These are phyloP conservation scores for Kuraishia cidri DNA, from an alignment of 805 yeast species.

Conservation along the genomic window DNA sequence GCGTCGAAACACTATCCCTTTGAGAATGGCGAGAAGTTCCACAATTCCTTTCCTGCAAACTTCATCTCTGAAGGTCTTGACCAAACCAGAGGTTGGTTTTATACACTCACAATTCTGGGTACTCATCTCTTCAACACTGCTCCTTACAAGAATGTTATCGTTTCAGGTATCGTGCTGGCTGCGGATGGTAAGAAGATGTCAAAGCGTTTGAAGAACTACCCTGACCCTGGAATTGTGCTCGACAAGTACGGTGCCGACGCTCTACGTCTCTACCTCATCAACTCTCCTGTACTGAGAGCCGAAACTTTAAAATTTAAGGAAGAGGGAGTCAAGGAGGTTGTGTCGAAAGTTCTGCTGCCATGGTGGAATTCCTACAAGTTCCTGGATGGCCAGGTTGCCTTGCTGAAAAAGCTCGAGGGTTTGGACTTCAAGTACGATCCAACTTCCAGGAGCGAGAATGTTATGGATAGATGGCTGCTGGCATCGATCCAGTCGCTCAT, in stretches of 20 bases:
- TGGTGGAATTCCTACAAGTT: constrained; percentile 99
- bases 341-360: constrained; percentile 90
- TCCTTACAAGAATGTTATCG: constrained; percentile 93
- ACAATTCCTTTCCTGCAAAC: constrained; percentile 85
- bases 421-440: constrained; percentile 70
- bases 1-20: constrained; percentile 97
- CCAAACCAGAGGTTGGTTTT: constrained; percentile 99
- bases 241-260: constrained; percentile 97
- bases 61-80: constrained; percentile 98
- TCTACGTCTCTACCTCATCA: constrained; percentile 87
- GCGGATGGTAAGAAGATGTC: constrained; percentile 99
- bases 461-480: constrained; percentile 96
- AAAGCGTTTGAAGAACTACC: constrained; percentile 94
- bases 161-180: constrained; percentile 93
- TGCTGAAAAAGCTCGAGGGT: constrained; percentile 68
- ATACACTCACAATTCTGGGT: constrained; percentile 91
- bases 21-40: constrained; percentile 68
- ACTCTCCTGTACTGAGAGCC: constrained; percentile 95
- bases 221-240: constrained; percentile 82
- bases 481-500: constrained; percentile 94
- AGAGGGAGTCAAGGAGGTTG: constrained; percentile 98
- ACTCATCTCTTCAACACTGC: constrained; percentile 88
- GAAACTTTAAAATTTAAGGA: constrained; percentile 96
- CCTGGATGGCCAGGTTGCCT: constrained; percentile 87
- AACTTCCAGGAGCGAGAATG: constrained; percentile 59